A percentile compares a stretch with the other conserved stretches of the same genome.
These are phyloP conservation scores for Parasarocladium wereldwijsianum DNA, from an alignment of 2,329 filamentous ascomycete species.

Conservation along the genomic window DNA sequence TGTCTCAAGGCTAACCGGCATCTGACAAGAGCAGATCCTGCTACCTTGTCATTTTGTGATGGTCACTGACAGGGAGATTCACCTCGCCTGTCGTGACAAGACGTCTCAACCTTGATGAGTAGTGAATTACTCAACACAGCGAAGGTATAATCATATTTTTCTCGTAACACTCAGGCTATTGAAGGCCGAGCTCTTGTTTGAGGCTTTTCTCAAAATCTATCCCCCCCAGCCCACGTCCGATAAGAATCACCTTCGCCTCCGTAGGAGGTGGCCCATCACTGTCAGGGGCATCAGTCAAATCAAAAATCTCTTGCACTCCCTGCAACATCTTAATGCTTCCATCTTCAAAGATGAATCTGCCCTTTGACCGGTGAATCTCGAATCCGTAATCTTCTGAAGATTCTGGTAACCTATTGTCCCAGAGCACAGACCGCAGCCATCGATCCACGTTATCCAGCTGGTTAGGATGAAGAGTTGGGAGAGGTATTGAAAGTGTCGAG, in stretches of 20 bases:
- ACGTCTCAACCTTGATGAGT: background rate
- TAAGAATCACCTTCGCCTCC: slow-evolving; percentile 47
- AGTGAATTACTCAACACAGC: background rate
- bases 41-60: too few relatives aligned
- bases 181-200: slow-evolving; percentile 7
- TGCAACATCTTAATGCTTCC: slow-evolving; percentile 67
- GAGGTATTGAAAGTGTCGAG: slow-evolving; percentile 60
- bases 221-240: slow-evolving; percentile 40
- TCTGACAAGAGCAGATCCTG: too few relatives aligned
- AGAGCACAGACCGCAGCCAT: slow-evolving; percentile 74
- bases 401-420: slow-evolving; percentile 55
- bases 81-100: background rate
- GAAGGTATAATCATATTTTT: slow-evolving; percentile 2
- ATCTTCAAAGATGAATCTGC: slow-evolving; percentile 50
- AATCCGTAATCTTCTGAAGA: slow-evolving; percentile 29
- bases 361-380: slow-evolving; percentile 82
- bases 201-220: slow-evolving; percentile 36
- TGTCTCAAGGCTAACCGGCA: too few relatives aligned
- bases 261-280: slow-evolving; percentile 13
- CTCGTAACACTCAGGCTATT: slow-evolving; percentile 1
- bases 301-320: slow-evolving; percentile 86
- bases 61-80: background rate
- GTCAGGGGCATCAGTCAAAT: slow-evolving; percentile 55
- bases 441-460: slow-evolving; percentile 54
- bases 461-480: slow-evolving; percentile 41